These are phyloP conservation scores for Paragyromitra xinjiangensis DNA, from an alignment of 495 filamentous ascomycete genomes.

Conservation along the genomic window DNA sequence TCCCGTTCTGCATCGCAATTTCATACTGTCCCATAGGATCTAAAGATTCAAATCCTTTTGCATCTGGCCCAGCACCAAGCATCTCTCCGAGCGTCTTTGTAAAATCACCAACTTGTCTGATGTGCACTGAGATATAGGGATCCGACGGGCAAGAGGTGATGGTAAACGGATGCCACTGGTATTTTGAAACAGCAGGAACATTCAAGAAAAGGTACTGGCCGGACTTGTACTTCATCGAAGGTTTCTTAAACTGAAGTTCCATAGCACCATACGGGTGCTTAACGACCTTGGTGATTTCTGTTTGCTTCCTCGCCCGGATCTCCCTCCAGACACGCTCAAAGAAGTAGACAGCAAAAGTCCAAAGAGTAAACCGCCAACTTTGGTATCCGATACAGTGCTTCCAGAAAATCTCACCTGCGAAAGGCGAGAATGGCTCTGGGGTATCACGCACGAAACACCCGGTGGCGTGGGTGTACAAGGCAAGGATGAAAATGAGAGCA, in stretches of 20 bases:
- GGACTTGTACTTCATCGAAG: conserved; percentile 96
- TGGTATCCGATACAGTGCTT: conserved; percentile 93
- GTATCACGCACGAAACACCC: conserved; percentile 94
- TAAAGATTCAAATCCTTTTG: conserved; percentile 84
- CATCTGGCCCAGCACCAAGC: conserved; percentile 86
- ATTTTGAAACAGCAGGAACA: conserved; percentile 82
- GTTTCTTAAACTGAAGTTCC: conserved; percentile 96
- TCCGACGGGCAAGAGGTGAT: conserved; percentile 99
- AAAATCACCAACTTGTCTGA: conserved; percentile 96
- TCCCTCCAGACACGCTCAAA: conserved; percentile 91
- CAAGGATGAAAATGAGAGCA: conserved; percentile 93
- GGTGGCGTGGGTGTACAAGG: conserved; percentile 92
- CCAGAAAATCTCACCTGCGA: conserved; percentile 84
- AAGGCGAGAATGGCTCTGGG: conserved; percentile 75
- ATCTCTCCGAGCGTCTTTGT: conserved; percentile 86
- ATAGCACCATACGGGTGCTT: conserved; percentile 97
- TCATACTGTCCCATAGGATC: conserved; percentile 98
- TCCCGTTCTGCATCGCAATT: conserved; percentile 91
- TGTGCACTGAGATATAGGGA: conserved; percentile 89
- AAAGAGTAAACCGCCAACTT: conserved; percentile 96
- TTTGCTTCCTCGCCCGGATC: conserved; percentile 78
- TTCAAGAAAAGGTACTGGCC: conserved; percentile 98
- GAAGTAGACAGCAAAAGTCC: conserved; percentile 85
- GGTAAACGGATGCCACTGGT: conserved; percentile 99
- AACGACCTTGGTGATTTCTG: conserved; percentile 91